phyloP scores from a whole-genome alignment of 129 eudicot genomes.

The Calendula officinalis region DNA sequence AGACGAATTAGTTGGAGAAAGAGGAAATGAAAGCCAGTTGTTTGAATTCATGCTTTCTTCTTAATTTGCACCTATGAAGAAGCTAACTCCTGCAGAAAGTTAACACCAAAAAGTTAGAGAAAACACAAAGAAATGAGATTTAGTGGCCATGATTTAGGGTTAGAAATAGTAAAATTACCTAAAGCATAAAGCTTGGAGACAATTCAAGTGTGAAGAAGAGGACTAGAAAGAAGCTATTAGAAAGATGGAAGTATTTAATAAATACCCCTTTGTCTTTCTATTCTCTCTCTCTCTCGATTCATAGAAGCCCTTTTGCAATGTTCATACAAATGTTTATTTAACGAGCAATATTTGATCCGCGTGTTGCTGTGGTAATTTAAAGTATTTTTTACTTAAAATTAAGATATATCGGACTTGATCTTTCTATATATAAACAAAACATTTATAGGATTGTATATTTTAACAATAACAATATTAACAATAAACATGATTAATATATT shows the following conservation, averaged over 20 bases:
- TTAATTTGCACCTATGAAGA: slow-evolving; percentile 9
- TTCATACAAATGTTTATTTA: slow-evolving; percentile 20
- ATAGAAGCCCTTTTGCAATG: slow-evolving; percentile 36
- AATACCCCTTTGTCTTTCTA: slow-evolving; percentile 32
- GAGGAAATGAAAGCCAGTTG: slow-evolving; percentile 97
- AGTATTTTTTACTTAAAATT: no score
- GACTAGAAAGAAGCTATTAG: slow-evolving; percentile 27
- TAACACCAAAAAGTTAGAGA: slow-evolving; percentile 17
- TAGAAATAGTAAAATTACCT: neutral
- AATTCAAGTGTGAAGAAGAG: slow-evolving; percentile 28
- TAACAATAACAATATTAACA: no score
- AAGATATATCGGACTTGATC: no score
- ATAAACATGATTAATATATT: no score
- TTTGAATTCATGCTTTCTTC: slow-evolving; percentile 73
- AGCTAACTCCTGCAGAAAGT: slow-evolving; percentile 42
- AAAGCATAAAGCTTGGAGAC: slow-evolving; percentile 20
- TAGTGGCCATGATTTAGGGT: neutral
- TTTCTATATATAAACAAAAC: no score
- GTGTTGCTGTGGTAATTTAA: no score
- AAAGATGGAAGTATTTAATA: slow-evolving; percentile 43
- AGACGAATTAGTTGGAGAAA: slow-evolving; percentile 74
- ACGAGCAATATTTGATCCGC: no score
- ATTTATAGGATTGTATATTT: no score
- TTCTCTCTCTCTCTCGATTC: slow-evolving; percentile 35
- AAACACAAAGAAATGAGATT: neutral